Evolutionary conservation across 2,329 filamentous ascomycete genomes (phyloP), one percentile per base, ranked within the genome.

Genomic region (Chaetomiaceae sp.): DNA sequence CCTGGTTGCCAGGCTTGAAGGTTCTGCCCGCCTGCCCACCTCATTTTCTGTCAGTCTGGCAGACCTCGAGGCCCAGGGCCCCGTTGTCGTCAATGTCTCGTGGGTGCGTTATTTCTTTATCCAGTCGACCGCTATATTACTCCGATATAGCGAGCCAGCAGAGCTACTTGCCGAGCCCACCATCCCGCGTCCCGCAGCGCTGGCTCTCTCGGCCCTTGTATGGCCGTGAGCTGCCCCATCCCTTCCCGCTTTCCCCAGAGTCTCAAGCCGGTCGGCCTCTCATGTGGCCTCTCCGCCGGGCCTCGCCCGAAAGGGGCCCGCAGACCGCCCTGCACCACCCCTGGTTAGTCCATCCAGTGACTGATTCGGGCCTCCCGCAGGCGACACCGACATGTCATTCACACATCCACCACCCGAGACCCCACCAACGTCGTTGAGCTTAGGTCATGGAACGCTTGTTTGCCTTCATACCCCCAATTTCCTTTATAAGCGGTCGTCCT

Each of bases 371-470:
- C 58, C 60, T 55, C 61, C 63, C 63, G 61, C 60, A 61, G 62
- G 27, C 29, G 7, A 34, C 27, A 40, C 27, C 27, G 14, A 47
- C 34, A 53, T 46, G n/a, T 45, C n/a, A 62, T 61, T 59, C 58
- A 51, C 58, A 51, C n/a, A 62, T 61, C 59, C 58, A 51, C 58
- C 50, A 46, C 57, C 61, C 64, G 61, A 64, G 62, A 60, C 66
- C 67, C 66, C 61, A 66, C 66, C 57, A 58, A 54, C 59, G 37
- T 47, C 57, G 57, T 56, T 66, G 60, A 54, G 57, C 68, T 68
- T 69, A 68, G 66, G 67, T 70, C 66, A 71, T 69, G 63, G 62
- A 67, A 63, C 55, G 48, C 31, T 54, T 56, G 40, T 43, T 54
- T 17, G 43, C 53, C 53, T 52, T 49, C 51, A 56, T 53, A 48